Evolutionary conservation across 805 yeast genomes (phyloP), one percentile per base, ranked within the genome.

Genomic region (Grigorovia humatica): DNA sequence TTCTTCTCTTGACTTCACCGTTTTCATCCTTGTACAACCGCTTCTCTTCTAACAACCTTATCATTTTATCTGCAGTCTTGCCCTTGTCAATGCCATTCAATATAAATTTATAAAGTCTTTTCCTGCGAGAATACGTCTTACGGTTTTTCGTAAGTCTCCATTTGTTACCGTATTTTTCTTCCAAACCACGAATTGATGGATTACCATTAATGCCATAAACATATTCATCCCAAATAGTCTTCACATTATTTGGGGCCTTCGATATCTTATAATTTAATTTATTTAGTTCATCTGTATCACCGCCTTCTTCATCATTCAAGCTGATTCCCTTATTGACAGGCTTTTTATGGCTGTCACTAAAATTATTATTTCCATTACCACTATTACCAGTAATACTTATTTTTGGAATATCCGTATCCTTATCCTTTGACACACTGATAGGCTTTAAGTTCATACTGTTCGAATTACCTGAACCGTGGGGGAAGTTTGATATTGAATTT

Each of bases 171-270:
- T 66, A 73, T 44, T 64, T 64, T 29, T 67, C 67, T 50, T 73
- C 76, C n/a, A 73, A 60, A 17, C 63, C 64, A 51, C 67, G 65
- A 15, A 73, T 68, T 1, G 76, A 66, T 8, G 75, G 74, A n/a
- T 60, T 58, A 1, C 75, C 75, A 51, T 71, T 63, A 35, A 72
- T 62, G 1, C 77, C 77, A 29, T 60, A 59, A 1, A 67, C 63
- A 54, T 72, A 73, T 48, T 73, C 77, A 47, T 64, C 65, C 71
- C 74, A 71, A 38, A 66, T 65, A 9, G 67, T 65, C 23, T 59
- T 58, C 4, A 66, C 70, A 51, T 61, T 63, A 44, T 61, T 64
- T 29, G 70, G 70, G 1, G 70, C 70, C 50, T 66, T 66, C 19
- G 64, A 50, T 9, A 66, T 48, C 12, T 64, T 63, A 48, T 64